Base-by-base conservation (phyloP, 1,139 yeast species). In the Citeromyces hawaiiensis region DNA sequence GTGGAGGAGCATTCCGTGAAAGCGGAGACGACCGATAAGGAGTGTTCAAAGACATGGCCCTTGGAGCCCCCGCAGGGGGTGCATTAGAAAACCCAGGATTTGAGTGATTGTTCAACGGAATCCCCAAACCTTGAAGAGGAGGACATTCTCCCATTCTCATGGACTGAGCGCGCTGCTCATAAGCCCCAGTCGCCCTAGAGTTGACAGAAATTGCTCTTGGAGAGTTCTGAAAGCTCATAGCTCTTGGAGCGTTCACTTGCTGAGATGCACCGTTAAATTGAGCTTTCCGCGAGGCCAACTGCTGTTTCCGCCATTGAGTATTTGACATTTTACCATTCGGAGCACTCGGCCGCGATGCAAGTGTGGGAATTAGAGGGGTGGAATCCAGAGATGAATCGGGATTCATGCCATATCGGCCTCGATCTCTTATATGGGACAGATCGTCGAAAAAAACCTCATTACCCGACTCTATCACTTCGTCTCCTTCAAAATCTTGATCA, bases 321-420 rank as follows among this genome's bases (percentile, higher is more conserved):
- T 72, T 77, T 45, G 60, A 66, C 40, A 49, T 30, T 32, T 46
- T 48, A n/a, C 47, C 47, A 3, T 41, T 40, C 4, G 49, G 47
- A 9, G 50, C 46, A 11, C 39, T 40, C 10, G 55, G 50, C 35
- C 49, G 57, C 0, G 63, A 53, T 16, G 61, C 53, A 10, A 81
- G 42, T 0, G 85, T 78, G 8, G 93, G 93, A 35, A 82, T 81
- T 46, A 79, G 74, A 4, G 91, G 88, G 0, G 85, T 69, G 0
- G 87, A 69, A 48, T 78, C 86, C 41, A 62, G 55, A 17, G 60
- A 48, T 30, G 56, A 54, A 14, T 60, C 52, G 7, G 60, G 53
- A 35, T 61, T 58, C 34, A 66, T 59, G 2, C 80, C 80, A 51
- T 78, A 78, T 35, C 73, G 73, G 4, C 85, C 86, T 36, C 76